Percentiles rank a stretch among this genome's conserved stretches.
phyloP scores from a whole-genome alignment of 441 rosid genomes.

The Syzygium syzygioides region DNA sequence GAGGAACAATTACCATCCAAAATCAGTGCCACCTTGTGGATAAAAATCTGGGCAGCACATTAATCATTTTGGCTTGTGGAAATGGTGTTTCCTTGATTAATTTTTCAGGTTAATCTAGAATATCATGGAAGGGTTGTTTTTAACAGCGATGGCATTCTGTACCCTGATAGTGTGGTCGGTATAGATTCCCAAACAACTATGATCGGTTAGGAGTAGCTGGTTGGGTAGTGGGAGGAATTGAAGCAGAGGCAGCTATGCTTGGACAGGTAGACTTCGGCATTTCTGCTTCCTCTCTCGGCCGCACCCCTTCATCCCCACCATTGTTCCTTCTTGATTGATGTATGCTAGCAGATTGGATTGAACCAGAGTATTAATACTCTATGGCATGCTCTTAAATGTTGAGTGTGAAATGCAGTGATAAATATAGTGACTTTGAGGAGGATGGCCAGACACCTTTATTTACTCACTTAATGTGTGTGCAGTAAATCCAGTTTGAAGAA shows the following conservation, averaged over 20 bases:
- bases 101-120: constrained; percentile 53
- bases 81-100: not conserved
- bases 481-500: not conserved
- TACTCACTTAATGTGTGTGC: not conserved
- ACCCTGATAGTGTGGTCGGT: constrained; percentile 66
- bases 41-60: not conserved
- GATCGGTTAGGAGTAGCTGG: constrained; percentile 71
- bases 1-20: not conserved
- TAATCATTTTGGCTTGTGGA: not conserved
- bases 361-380: not conserved
- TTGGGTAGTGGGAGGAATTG: constrained; percentile 75
- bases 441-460: not conserved
- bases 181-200: constrained; percentile 67
- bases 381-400: not conserved
- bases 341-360: not conserved
- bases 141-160: constrained; percentile 45
- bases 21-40: not conserved
- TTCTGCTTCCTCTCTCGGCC: not conserved
- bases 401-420: not conserved
- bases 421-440: not conserved
- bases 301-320: not conserved
- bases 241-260: constrained; percentile 70
- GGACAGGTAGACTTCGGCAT: constrained; percentile 39
- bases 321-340: not conserved
- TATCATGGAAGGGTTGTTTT: constrained; percentile 60